Conservation (phyloP, 1,139 yeast genomes). For the Yamadazyma spencermartinsiae region DNA sequence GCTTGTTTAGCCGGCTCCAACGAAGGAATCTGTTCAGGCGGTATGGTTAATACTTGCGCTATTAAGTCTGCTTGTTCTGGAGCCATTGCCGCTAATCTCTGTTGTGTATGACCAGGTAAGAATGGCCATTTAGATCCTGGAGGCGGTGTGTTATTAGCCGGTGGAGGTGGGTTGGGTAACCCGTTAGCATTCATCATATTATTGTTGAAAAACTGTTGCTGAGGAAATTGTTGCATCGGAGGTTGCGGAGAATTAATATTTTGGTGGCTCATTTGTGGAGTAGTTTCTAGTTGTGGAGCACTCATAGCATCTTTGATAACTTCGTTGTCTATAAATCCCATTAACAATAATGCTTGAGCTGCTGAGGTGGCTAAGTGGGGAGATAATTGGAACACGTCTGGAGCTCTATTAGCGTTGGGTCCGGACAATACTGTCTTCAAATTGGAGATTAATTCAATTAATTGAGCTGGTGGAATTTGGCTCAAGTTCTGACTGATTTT, state of each 20-base stretch:
- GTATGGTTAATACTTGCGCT: conserved; percentile 60
- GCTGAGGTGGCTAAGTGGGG: conserved; percentile 64
- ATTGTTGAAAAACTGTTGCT: conserved; percentile 9
- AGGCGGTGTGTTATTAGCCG: conserved; percentile 12
- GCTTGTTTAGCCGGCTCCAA: conserved; percentile 61
- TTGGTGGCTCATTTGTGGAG: conserved; percentile 21
- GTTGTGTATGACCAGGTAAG: conserved; percentile 49
- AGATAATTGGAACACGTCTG: conserved; percentile 53
- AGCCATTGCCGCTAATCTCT: conserved; percentile 47
- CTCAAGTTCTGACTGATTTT: conserved; percentile 56
- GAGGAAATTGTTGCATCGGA: conserved; percentile 6
- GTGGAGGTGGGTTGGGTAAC: conserved; percentile 9
- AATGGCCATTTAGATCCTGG: conserved; percentile 45
- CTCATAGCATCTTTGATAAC: conserved; percentile 54
- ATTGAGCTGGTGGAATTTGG: conserved; percentile 65
- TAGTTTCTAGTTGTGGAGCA: conserved; percentile 24
- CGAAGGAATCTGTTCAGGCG: conserved; percentile 53
- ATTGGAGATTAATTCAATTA: conserved; percentile 66
- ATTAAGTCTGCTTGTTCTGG: conserved; percentile 64
- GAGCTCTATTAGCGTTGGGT: conserved; percentile 51
- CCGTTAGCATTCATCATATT: conserved; percentile 3
- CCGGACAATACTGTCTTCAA: conserved; percentile 54
- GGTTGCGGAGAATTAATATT: conserved; percentile 2
- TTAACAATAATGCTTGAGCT: conserved; percentile 70
- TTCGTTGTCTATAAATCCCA: conserved; percentile 72